phyloP scores from a whole-genome alignment of 306 rosid species.

The Comarum palustre region DNA sequence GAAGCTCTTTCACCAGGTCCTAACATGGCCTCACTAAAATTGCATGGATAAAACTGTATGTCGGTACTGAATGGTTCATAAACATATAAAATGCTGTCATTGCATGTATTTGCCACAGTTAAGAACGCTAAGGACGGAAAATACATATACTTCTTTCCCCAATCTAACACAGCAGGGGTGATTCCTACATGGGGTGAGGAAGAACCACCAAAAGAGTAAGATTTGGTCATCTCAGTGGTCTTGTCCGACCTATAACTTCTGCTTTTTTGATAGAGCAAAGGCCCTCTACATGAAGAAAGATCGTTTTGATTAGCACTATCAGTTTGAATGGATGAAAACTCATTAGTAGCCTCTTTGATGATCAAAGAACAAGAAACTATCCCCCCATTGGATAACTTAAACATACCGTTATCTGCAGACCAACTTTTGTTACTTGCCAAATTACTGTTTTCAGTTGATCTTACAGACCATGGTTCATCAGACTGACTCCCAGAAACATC shows the following conservation, averaged over 20 bases:
- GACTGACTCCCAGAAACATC: slow-evolving; percentile 42
- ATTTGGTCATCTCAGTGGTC: slow-evolving; percentile 40
- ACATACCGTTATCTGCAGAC: slow-evolving; percentile 77
- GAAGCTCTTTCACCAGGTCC: slow-evolving; percentile 74
- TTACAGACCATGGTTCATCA: slow-evolving; percentile 39
- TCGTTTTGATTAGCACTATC: slow-evolving; percentile 41
- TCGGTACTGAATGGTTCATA: slow-evolving; percentile 87
- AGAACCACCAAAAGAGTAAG: slow-evolving; percentile 46
- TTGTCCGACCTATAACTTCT: slow-evolving; percentile 33
- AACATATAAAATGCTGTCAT: slow-evolving; percentile 64
- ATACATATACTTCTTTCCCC: slow-evolving; percentile 64
- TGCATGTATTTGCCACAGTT: slow-evolving; percentile 76
- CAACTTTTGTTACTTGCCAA: slow-evolving; percentile 55
- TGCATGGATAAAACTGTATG: slow-evolving; percentile 87
- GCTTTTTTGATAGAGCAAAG: slow-evolving; percentile 47
- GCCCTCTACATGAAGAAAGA: slow-evolving; percentile 52
- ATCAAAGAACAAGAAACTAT: slow-evolving; percentile 70
- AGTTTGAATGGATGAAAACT: slow-evolving; percentile 45
- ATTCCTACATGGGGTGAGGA: slow-evolving; percentile 58
- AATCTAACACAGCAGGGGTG: slow-evolving; percentile 67
- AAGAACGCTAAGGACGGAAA: slow-evolving; percentile 68
- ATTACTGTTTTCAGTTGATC: slow-evolving; percentile 42
- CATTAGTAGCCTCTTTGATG: slow-evolving; percentile 48
- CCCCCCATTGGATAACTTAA: slow-evolving; percentile 67
- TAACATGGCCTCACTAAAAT: slow-evolving; percentile 63